These are phyloP conservation scores for Paramecium octaurelia DNA, from an alignment of 73 alveolate genomes.

Conservation along the genomic window DNA sequence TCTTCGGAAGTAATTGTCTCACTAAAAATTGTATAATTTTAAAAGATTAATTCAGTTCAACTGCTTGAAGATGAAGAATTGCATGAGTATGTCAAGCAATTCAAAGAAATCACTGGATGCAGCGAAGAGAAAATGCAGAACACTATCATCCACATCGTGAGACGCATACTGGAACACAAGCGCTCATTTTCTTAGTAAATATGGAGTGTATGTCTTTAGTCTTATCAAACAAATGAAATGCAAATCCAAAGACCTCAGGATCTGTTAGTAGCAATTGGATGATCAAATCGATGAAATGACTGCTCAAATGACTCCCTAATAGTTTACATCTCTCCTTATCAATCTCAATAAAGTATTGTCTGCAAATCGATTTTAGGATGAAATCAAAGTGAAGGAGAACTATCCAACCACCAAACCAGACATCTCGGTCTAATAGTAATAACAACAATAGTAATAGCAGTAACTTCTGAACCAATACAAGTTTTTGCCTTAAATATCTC, in stretches of 20 bases:
- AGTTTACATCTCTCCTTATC: neutral
- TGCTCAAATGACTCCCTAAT: neutral
- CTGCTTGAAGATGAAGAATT: slow-evolving; percentile 58
- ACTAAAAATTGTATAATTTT: slow-evolving; percentile 22
- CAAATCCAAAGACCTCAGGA: neutral
- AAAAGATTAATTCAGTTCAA: neutral
- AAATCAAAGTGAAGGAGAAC: neutral
- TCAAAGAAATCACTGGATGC: slow-evolving; percentile 46
- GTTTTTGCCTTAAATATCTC: slow-evolving; percentile 4
- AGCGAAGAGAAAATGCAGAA: slow-evolving; percentile 35
- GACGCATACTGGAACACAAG: slow-evolving; percentile 40
- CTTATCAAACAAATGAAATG: neutral
- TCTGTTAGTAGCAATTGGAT: neutral
- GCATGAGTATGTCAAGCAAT: slow-evolving; percentile 45
- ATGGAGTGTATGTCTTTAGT: neutral
- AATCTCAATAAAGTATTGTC: neutral
- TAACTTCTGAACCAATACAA: slow-evolving; percentile 21
- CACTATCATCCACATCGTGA: neutral
- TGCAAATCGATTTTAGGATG: neutral
- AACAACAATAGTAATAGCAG: neutral
- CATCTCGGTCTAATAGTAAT: neutral
- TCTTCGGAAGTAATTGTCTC: slow-evolving; percentile 30
- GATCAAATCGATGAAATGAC: slow-evolving; percentile 23
- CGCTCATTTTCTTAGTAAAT: slow-evolving; percentile 22
- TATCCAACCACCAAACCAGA: neutral